Evolutionary conservation across 1,139 yeast genomes (phyloP), one percentile per base, ranked within the genome.

Genomic region (Taphrina populina): DNA sequence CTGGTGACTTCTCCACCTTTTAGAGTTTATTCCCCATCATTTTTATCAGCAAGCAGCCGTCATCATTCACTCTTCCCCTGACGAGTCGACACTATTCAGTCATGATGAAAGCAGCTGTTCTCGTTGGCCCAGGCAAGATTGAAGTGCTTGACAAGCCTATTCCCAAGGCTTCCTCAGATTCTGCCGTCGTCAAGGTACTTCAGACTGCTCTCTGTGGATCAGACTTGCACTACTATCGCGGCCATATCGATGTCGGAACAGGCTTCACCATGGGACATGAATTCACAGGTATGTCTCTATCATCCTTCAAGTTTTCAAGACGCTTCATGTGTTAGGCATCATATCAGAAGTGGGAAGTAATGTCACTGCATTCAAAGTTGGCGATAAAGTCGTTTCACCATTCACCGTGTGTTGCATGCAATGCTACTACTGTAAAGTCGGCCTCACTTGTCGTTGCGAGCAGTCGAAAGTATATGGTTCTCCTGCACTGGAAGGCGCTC

Each of bases 261-360:
- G 67, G 68, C 45, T 76, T 75, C 62, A 72, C 77, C 19, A 74
- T 79, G 76, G 83, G 83, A 23, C 83, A 79, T 64, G 83, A 79
- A 64, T 74, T 79, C 34, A 79, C 81, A 7, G 83, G 83, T 27
- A 8, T 8, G 30, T 27, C 30, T 8, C 8, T 8, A 8, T 27
- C 11, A 8, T 11, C 11, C 30, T 11, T 11, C 10, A 27, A 27
- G 10, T 11, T 8, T 27, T 8, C 30, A 8, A 8, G 30, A 27
- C 8, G 8, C 11, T 27, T 27, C 10, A 27, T 11, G 30, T 27
- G 8, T 8, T 11, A 27, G 43, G 43, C 1, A 69, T 68, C 57
- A 66, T 79, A 27, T 73, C 70, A 24, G 68, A 69, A 21, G 72
- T 71, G 2, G 82, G 83, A 3, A 59, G 64, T 21, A 65, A 15